Evolutionary conservation across 495 filamentous ascomycete species (phyloP).

Genomic region (Penicillium maclennaniae): DNA sequence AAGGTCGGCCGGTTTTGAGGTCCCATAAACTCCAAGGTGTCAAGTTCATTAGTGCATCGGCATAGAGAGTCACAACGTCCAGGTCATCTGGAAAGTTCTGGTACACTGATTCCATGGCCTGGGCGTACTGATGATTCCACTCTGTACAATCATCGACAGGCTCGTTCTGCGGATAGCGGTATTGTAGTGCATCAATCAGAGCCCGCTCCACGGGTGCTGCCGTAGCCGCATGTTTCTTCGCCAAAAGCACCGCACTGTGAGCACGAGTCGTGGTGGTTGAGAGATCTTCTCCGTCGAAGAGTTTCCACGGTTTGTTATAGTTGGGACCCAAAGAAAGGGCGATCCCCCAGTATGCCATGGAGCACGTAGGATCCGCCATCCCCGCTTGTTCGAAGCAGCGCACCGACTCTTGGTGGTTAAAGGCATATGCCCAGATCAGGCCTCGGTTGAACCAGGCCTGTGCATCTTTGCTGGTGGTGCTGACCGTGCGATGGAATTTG

Average conservation of each 20-base stretch:
- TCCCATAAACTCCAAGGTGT: constrained; percentile 69
- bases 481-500: constrained; percentile 45
- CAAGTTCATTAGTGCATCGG: constrained; percentile 65
- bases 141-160: constrained; percentile 39
- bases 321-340: constrained; percentile 65
- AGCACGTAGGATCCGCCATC: constrained; percentile 47
- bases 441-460: constrained; percentile 61
- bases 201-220: constrained; percentile 49
- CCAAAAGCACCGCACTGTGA: constrained; percentile 40
- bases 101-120: constrained; percentile 58
- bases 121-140: constrained; percentile 56
- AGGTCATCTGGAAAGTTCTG: constrained; percentile 50
- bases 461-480: constrained; percentile 37
- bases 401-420: constrained; percentile 62
- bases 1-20: constrained; percentile 52
- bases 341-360: constrained; percentile 66
- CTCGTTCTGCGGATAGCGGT: constrained; percentile 49
- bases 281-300: constrained; percentile 59
- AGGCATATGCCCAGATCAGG: constrained; percentile 60
- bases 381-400: constrained; percentile 59
- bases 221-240: constrained; percentile 27
- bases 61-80: constrained; percentile 59
- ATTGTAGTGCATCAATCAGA: constrained; percentile 53
- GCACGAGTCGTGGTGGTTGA: constrained; percentile 41
- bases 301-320: constrained; percentile 70